Percentiles rank a stretch among this genome's conserved stretches.
phyloP scores from a whole-genome alignment of 768 basidiomycete species.

The Lactarius sp. region DNA sequence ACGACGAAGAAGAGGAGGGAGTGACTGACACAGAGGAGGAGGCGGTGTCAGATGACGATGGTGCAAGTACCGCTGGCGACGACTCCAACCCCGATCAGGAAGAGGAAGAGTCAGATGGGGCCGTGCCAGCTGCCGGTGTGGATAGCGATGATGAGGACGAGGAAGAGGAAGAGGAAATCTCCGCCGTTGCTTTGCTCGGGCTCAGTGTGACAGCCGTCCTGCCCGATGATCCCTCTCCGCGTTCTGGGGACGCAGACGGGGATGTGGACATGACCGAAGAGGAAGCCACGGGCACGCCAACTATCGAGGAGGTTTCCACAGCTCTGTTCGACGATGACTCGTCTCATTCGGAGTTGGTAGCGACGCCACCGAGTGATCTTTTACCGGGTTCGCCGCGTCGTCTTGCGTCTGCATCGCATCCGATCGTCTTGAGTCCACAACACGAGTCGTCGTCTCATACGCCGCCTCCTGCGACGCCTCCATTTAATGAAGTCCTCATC shows the following conservation, averaged over 20 bases:
- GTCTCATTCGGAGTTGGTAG: constrained; percentile 15
- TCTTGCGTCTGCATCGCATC: neutral
- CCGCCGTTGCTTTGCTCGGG: constrained; percentile 15
- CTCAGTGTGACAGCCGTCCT: neutral
- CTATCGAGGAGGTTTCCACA: constrained; percentile 3
- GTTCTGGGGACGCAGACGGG: constrained; percentile 17
- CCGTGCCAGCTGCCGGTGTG: constrained; percentile 27
- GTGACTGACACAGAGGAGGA: constrained; percentile 27
- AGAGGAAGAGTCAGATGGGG: constrained; percentile 30
- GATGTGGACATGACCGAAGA: constrained; percentile 17
- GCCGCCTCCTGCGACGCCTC: neutral
- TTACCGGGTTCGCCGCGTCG: constrained; percentile 3
- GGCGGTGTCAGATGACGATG: constrained; percentile 31
- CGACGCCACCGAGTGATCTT: constrained; percentile 19
- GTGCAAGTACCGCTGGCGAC: constrained; percentile 27
- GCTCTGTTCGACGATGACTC: constrained; percentile 8
- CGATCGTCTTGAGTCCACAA: constrained; percentile 11
- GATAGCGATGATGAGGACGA: constrained; percentile 37
- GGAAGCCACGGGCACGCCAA: neutral
- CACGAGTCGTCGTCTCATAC: neutral
- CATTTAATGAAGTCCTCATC: constrained; percentile 11
- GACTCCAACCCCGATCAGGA: constrained; percentile 5
- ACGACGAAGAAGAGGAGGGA: constrained; percentile 12
- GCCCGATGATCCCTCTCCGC: neutral
- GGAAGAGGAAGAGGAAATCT: constrained; percentile 31